A percentile compares a stretch with the other conserved stretches of the same genome.
These are phyloP conservation scores for Sphagnum tenellum DNA, from an alignment of 225 moss, liverwort and hornwort genomes.

Conservation along the genomic window DNA sequence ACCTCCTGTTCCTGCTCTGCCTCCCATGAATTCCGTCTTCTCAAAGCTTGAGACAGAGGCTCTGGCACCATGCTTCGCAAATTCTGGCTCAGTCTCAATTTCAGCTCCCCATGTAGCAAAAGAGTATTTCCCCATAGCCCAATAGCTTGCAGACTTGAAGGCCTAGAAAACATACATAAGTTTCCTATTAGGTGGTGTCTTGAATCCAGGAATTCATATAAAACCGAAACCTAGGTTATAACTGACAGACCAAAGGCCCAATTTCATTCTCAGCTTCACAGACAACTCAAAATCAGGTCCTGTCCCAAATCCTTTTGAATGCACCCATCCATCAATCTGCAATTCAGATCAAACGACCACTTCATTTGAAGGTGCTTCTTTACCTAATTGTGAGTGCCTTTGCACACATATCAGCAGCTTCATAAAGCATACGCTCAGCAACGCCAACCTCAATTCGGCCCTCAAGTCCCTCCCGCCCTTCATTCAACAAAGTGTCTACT, in stretches of 20 bases:
- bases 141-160: slow-evolving; percentile 61
- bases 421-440: slow-evolving; percentile 85
- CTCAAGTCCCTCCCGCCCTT: slow-evolving; percentile 84
- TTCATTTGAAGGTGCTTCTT: no score
- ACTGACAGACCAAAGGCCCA: no score
- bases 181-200: no score
- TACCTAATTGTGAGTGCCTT: slow-evolving; percentile 46
- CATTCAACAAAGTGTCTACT: slow-evolving; percentile 71
- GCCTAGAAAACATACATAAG: slow-evolving; percentile 10
- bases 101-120: slow-evolving; percentile 83
- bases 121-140: slow-evolving; percentile 88
- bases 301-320: no score
- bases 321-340: no score
- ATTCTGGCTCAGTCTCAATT: slow-evolving; percentile 74
- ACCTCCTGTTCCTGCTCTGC: slow-evolving; percentile 40
- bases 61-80: slow-evolving; percentile 69
- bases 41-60: slow-evolving; percentile 27
- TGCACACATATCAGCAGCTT: slow-evolving; percentile 68
- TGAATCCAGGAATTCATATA: background rate
- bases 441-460: slow-evolving; percentile 92
- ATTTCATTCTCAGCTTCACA: no score
- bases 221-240: no score
- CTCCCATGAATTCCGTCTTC: slow-evolving; percentile 21
- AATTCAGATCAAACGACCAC: no score
- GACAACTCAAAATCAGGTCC: no score